Evolutionary conservation across 2,329 filamentous ascomycete genomes (phyloP), one percentile per base, ranked within the genome.

Genomic region (Pseudogymnoascus sp.): DNA sequence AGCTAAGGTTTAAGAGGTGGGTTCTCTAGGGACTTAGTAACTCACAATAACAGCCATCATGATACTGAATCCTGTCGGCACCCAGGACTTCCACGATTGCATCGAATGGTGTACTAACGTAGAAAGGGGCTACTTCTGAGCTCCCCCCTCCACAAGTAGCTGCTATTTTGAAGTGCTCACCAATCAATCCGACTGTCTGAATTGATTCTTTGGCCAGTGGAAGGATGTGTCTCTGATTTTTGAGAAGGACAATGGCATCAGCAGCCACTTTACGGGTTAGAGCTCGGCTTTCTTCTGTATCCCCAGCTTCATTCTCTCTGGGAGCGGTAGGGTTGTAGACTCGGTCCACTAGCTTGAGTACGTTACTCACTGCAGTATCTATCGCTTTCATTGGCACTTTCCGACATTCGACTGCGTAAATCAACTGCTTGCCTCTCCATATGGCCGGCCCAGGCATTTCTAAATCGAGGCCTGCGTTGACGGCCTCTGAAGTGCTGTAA

Each of bases 391-490:
- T 38, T n/a, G 35, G 35, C 15, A 38, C 35, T n/a, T 38, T 38
- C 13, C 35, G 35, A n/a, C 35, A 38, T n/a, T 38, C 35, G 13
- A 38, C 35, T n/a, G 35, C 35, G 1, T 6, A 15, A 15, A 38
- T 7, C 35, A 38, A n/a, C 35, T 38, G 35, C 15, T 38, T 38
- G 13, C 35, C 35, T 38, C 35, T 15, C 35, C 35, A 38, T 7
- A 38, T n/a, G 35, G 35, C 13, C 5, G 82, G 80, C 0, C 83
- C 83, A 1, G 83, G 83, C 83, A 86, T 86, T 73, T 86, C 83
- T 17, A 86, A 75, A 70, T 85, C 81, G 19, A 84, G 74, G 4
- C 72, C 71, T 19, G 70, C 70, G 62, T 72, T 71, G 6, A 73
- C 64, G 50, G 67, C 69, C 26, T 70, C 70, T 7, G 67, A 65